phyloP scores from a whole-genome alignment of 2,329 filamentous ascomycete genomes.

The Phoma sp. region DNA sequence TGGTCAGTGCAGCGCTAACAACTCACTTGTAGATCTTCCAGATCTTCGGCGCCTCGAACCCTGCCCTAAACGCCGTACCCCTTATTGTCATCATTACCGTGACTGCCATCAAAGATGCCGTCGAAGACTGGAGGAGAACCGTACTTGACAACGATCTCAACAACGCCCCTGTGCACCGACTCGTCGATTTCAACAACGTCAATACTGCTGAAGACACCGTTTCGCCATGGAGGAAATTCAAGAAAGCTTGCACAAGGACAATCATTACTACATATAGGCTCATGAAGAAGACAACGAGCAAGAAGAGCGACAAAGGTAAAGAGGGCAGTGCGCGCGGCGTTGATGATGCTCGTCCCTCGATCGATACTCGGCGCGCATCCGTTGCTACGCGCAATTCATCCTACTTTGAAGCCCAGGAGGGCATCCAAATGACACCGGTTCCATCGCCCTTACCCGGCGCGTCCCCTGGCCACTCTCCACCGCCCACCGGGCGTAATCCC shows the following conservation, averaged over 20 bases:
- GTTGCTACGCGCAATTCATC: constrained; percentile 61
- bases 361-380: constrained; percentile 67
- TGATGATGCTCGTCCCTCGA: constrained; percentile 68
- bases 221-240: constrained; percentile 83
- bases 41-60: constrained; percentile 92
- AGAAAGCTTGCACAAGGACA: constrained; percentile 79
- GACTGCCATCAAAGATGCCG: constrained; percentile 90
- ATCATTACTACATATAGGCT: constrained; percentile 61
- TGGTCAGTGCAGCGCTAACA: constrained; percentile 27
- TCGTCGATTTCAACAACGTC: constrained; percentile 89
- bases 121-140: constrained; percentile 94
- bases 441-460: constrained; percentile 73
- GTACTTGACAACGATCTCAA: constrained; percentile 92
- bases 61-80: constrained; percentile 86
- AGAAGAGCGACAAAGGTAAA: constrained; percentile 42
- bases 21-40: constrained; percentile 77
- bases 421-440: constrained; percentile 96
- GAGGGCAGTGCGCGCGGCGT: constrained; percentile 56
- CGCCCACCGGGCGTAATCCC: constrained; percentile 34
- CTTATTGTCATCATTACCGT: constrained; percentile 89
- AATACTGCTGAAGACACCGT: constrained; percentile 89
- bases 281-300: constrained; percentile 51
- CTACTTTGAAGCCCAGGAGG: constrained; percentile 60
- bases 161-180: constrained; percentile 90
- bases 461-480: constrained; percentile 35